A percentile compares a stretch with the other conserved stretches of the same genome.
Conservation (phyloP, 73 alveolate species). For the Loxodes magnus region DNA sequence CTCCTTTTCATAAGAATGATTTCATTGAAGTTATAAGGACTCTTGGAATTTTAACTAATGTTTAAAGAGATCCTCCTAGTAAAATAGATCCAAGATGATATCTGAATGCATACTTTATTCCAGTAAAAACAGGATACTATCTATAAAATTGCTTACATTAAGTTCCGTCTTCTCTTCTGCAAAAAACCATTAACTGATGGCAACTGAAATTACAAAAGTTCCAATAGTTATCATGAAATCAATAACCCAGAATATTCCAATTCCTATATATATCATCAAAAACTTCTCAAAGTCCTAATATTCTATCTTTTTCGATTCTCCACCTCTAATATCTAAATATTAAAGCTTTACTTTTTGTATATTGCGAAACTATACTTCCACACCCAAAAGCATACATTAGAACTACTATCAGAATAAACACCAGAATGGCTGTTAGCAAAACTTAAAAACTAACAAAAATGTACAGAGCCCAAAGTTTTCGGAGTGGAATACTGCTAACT, state of each 20-base stretch:
- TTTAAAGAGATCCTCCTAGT: too few relatives aligned
- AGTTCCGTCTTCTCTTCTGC: conserved; percentile 11
- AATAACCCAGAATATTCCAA: conserved; percentile 5
- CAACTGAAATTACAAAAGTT: conserved; percentile 6
- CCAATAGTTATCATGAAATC: conserved; percentile 3
- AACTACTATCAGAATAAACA: background rate
- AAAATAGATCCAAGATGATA: conserved; percentile 8
- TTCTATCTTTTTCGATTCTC: background rate
- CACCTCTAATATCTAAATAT: background rate
- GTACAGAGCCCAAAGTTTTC: too few relatives aligned
- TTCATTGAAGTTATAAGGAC: too few relatives aligned
- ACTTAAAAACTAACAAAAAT: too few relatives aligned
- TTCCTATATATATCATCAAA: conserved; percentile 2
- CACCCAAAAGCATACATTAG: background rate
- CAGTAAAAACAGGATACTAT: conserved; percentile 4
- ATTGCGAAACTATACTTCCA: background rate
- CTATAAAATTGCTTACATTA: too few relatives aligned
- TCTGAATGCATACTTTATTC: background rate
- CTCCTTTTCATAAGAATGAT: too few relatives aligned
- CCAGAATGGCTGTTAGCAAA: conserved; percentile 9
- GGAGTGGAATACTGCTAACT: too few relatives aligned
- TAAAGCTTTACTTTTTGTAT: conserved; percentile 5
- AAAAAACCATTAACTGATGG: conserved; percentile 4
- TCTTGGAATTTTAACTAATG: too few relatives aligned
- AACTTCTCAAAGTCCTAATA: conserved; percentile 5